Percentiles rank a stretch among this genome's conserved stretches.
phyloP scores from a whole-genome alignment of 2,329 filamentous ascomycete genomes.

The Hypoxylon sp. region DNA sequence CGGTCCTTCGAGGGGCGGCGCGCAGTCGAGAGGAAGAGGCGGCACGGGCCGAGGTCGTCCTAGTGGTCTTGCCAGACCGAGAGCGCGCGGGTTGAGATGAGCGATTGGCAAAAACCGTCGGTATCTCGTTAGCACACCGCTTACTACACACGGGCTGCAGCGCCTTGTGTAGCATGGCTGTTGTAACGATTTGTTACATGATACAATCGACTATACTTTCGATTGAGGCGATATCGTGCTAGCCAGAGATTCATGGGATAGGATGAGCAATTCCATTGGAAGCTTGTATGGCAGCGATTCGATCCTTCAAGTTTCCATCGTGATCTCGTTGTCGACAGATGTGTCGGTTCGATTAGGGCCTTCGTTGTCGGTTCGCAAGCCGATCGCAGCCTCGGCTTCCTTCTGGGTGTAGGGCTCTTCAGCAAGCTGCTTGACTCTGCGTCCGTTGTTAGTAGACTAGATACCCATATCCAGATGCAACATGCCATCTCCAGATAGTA shows the following conservation, averaged over 20 bases:
- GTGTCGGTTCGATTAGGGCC: slow-evolving; percentile 40
- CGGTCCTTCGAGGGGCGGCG: slow-evolving; percentile 52
- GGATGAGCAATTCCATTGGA: neutral
- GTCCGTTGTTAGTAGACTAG: slow-evolving; percentile 34
- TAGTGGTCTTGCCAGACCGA: slow-evolving; percentile 56
- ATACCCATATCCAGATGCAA: slow-evolving; percentile 36
- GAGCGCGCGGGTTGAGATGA: slow-evolving; percentile 57
- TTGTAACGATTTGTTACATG: neutral
- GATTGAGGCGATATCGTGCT: neutral
- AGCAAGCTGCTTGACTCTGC: slow-evolving; percentile 79
- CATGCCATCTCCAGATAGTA: neutral
- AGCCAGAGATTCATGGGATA: neutral
- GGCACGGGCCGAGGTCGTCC: slow-evolving; percentile 51
- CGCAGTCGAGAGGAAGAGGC: slow-evolving; percentile 46
- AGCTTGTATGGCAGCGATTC: neutral
- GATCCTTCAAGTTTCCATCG: slow-evolving; percentile 47
- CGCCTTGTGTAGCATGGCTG: neutral
- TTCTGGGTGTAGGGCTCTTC: slow-evolving; percentile 89
- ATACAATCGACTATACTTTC: neutral
- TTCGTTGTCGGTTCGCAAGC: slow-evolving; percentile 74
- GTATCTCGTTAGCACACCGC: neutral
- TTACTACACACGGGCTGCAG: neutral
- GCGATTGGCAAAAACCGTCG: neutral
- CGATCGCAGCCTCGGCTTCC: slow-evolving; percentile 81
- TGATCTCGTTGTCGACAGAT: slow-evolving; percentile 48